phyloP scores from a whole-genome alignment of 148 eudicot species.

The Rhododendron mucronatum region DNA sequence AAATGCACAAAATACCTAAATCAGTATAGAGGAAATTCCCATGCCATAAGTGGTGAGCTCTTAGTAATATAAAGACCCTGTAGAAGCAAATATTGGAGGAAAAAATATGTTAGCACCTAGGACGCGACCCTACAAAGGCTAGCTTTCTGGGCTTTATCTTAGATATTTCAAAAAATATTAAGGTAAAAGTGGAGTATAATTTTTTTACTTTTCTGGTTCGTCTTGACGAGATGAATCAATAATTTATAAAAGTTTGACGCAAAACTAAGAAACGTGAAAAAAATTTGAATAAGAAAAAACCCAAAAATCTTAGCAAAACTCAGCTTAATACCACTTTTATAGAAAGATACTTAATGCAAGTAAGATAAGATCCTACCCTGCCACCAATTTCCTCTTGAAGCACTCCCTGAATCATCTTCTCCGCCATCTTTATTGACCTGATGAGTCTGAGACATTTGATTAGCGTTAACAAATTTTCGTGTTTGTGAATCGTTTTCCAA shows the following conservation, averaged over 20 bases:
- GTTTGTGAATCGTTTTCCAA: not conserved
- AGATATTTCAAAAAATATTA: too few relatives aligned
- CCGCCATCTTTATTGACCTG: constrained; percentile 58
- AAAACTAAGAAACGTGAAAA: too few relatives aligned
- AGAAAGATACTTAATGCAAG: not conserved
- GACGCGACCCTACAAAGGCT: too few relatives aligned
- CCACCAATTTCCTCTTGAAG: constrained; percentile 94
- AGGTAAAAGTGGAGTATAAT: too few relatives aligned
- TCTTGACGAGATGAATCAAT: too few relatives aligned
- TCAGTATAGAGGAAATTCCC: constrained; percentile 3
- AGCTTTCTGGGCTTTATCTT: too few relatives aligned
- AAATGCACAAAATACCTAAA: constrained; percentile 6
- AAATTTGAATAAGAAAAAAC: too few relatives aligned
- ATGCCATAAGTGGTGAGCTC: not conserved
- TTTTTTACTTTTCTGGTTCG: too few relatives aligned
- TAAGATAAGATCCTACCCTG: constrained; percentile 39
- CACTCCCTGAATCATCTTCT: constrained; percentile 72
- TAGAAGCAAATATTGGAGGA: not conserved
- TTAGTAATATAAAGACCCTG: constrained; percentile 86
- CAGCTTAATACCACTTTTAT: not conserved
- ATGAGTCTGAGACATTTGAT: not conserved
- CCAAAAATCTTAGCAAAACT: too few relatives aligned
- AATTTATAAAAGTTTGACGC: too few relatives aligned
- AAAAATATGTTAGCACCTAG: not conserved
- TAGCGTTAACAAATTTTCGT: not conserved